phyloP scores from a whole-genome alignment of 495 filamentous ascomycete genomes.

The Lophium mytilinum region DNA sequence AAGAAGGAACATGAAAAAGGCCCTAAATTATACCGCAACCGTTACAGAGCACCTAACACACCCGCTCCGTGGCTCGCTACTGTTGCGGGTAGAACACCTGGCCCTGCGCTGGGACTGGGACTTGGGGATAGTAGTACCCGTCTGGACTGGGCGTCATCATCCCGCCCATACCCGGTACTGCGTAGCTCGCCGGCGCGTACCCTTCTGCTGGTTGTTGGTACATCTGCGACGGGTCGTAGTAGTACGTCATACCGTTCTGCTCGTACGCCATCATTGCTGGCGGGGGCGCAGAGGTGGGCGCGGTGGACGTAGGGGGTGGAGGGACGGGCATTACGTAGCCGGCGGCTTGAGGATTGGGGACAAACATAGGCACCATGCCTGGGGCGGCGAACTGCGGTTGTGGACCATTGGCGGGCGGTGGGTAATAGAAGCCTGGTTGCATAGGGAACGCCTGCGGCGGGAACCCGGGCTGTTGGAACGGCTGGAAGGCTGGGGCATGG shows the following conservation, averaged over 20 bases:
- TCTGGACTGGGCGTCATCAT: slow-evolving; percentile 70
- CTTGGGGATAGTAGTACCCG: slow-evolving; percentile 65
- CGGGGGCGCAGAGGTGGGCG: slow-evolving; percentile 39
- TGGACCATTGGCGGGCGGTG: slow-evolving; percentile 15
- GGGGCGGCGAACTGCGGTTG: slow-evolving; percentile 21
- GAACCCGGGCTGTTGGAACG: slow-evolving; percentile 31
- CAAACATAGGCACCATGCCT: slow-evolving; percentile 28
- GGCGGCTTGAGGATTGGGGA: slow-evolving; percentile 19
- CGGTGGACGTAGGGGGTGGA: slow-evolving; percentile 32
- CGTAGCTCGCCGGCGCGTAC: slow-evolving; percentile 43
- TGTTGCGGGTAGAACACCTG: slow-evolving; percentile 59
- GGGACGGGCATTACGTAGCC: slow-evolving; percentile 22
- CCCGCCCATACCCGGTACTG: slow-evolving; percentile 58
- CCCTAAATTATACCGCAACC: too few relatives aligned
- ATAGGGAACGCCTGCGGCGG: slow-evolving; percentile 29
- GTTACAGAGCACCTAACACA: not conserved
- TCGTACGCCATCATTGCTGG: slow-evolving; percentile 80
- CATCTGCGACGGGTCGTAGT: slow-evolving; percentile 72
- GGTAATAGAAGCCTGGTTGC: slow-evolving; percentile 41
- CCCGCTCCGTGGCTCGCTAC: not conserved
- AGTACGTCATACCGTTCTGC: slow-evolving; percentile 91
- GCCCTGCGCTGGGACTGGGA: slow-evolving; percentile 31
- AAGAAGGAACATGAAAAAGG: too few relatives aligned
- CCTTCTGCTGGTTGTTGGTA: slow-evolving; percentile 43
- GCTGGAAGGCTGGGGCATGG: slow-evolving; percentile 88